Evolutionary conservation across 345 rosid species (phyloP), one percentile per base, ranked within the genome.

Genomic region (Brassica cretica): DNA sequence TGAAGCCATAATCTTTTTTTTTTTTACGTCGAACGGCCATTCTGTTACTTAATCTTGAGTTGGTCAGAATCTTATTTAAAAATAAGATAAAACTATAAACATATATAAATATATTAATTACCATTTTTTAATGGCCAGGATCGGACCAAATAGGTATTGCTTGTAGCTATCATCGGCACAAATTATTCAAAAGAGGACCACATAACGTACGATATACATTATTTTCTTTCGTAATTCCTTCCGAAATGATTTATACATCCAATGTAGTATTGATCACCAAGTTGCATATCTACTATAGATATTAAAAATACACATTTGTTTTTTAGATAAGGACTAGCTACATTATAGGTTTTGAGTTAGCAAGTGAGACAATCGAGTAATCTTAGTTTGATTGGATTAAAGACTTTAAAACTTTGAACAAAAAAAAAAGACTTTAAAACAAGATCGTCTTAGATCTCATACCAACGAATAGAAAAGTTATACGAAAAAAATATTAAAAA

Each of bases 81-180:
- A 66, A 12, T 53, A 4, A 18, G 14, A 30, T 44, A 44, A 11
- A 44, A 44, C 14, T 12, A 44, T 44, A 44, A 11, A 46, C 53
- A 12, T 46, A 46, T 12, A 14, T 12, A 14, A 8, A 21, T 63
- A 32, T 8, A 53, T 32, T 1, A 19, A 53, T 21, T 19, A 9
- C 24, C 37, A 1, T n/a, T 51, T 10, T 18, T 64, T 2, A 65
- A 9, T 55, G 71, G 78, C 15, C 21, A 74, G 11, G 21, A 74
- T 53, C 18, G 15, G 65, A 24, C 24, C 70, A 76, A 39, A 27
- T 56, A 39, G 61, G 72, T 66, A 66, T 56, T 78, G 81, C 62
- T 65, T 72, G 81, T 78, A 78, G 21, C 62, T 18, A 71, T 77
- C 81, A 77, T 14, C 29, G 51, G 70, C 59, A 53, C 66, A 37